Evolutionary conservation across 2,329 filamentous ascomycete genomes (phyloP).

Genomic region (Ramichloridium luteum): DNA sequence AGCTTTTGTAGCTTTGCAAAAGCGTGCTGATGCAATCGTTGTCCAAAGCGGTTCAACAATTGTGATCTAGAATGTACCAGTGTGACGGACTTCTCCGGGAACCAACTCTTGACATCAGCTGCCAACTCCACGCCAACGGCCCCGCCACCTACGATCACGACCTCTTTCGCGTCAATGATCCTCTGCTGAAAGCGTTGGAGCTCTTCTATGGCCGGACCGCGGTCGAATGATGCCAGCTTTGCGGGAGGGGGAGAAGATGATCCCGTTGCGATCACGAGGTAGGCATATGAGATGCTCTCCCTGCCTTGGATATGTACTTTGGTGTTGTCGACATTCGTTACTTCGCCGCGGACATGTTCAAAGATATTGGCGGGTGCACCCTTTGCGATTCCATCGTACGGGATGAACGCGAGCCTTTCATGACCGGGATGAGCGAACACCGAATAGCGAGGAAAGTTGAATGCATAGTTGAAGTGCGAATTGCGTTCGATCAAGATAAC

Average conservation of each 20-base stretch:
- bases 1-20: slow-evolving; percentile 34
- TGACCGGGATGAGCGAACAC: slow-evolving; percentile 10
- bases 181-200: slow-evolving; percentile 12
- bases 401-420: slow-evolving; percentile 15
- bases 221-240: slow-evolving; percentile 12
- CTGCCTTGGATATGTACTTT: too few species aligned
- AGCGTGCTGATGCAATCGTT: slow-evolving; percentile 28
- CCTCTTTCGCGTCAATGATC: slow-evolving; percentile 10
- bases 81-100: slow-evolving; percentile 44
- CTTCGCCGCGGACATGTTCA: too few species aligned
- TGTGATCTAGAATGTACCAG: slow-evolving; percentile 45
- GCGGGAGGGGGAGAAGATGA: slow-evolving; percentile 10
- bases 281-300: slow-evolving; percentile 12
- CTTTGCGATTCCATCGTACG: slow-evolving; percentile 11
- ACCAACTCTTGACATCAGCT: slow-evolving; percentile 44
- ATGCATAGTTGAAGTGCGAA: slow-evolving; percentile 14
- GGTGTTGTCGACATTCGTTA: too few species aligned
- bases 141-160: slow-evolving; percentile 39
- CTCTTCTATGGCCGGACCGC: slow-evolving; percentile 7
- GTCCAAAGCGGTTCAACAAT: slow-evolving; percentile 42
- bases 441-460: slow-evolving; percentile 8
- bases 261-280: slow-evolving; percentile 14
- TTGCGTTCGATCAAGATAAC: slow-evolving; percentile 15
- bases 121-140: slow-evolving; percentile 52
- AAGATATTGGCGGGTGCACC: too few species aligned